phyloP scores from a whole-genome alignment of 2,329 filamentous ascomycete species.

The Chrysosporium queenslandicum region DNA sequence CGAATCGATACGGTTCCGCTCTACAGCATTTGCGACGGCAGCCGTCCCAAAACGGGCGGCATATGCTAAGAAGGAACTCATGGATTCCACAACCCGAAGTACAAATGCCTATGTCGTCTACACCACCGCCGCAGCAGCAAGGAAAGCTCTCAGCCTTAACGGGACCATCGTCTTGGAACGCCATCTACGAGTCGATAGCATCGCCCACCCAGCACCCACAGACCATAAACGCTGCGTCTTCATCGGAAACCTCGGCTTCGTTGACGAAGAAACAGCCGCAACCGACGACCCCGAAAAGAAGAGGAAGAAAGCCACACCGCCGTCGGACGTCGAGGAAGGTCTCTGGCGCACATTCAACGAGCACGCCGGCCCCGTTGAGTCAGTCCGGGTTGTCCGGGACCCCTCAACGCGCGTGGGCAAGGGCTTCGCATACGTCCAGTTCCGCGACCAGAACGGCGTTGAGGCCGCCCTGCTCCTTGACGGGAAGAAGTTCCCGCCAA shows the following conservation, averaged over 20 bases:
- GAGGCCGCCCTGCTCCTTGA: constrained; percentile 82
- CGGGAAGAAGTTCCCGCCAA: constrained; percentile 84
- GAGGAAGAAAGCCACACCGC: constrained; percentile 59
- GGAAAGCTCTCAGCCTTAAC: constrained; percentile 69
- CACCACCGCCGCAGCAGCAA: constrained; percentile 61
- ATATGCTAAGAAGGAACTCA: constrained; percentile 79
- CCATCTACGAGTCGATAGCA: constrained; percentile 80
- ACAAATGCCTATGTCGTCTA: constrained; percentile 94
- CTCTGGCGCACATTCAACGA: constrained; percentile 38
- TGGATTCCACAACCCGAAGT: constrained; percentile 82
- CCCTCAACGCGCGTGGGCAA: constrained; percentile 86
- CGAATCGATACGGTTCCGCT: constrained; percentile 88
- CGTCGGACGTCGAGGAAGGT: constrained; percentile 84
- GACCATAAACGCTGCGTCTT: constrained; percentile 90
- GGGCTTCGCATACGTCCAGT: constrained; percentile 95
- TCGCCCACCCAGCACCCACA: constrained; percentile 72
- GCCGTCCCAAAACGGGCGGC: constrained; percentile 86
- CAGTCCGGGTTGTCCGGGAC: constrained; percentile 84
- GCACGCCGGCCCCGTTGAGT: constrained; percentile 65
- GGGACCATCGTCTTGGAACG: constrained; percentile 73
- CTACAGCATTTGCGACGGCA: constrained; percentile 66
- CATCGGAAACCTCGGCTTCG: constrained; percentile 90
- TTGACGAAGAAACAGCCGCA: constrained; percentile 72
- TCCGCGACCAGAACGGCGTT: constrained; percentile 77
- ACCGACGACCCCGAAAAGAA: constrained; percentile 58